Base-by-base conservation (phyloP, 1,139 yeast genomes). In the Starmera stellimalicola region DNA sequence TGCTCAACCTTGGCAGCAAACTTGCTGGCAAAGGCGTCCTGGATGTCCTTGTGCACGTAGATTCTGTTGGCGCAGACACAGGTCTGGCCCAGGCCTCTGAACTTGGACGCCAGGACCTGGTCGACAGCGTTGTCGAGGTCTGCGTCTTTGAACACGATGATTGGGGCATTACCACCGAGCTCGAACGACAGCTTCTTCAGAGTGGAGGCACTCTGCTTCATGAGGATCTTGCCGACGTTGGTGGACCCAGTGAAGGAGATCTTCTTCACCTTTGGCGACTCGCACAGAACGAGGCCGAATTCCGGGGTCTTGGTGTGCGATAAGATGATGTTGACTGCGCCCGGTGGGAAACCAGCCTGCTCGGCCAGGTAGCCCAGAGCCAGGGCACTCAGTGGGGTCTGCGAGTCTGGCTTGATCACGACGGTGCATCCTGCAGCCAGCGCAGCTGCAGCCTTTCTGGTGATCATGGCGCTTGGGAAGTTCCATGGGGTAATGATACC, bases 401-500 rank as follows among this genome's bases (percentile, higher is more conserved):
- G 94, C 5, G 77, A 64, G 26, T 94, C 96, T 3, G 97, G 96
- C 58, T 87, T 88, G 39, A 88, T 67, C 10, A 88, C 88, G 3
- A 84, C 67, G 2, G 97, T 80, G 58, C 96, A 88, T 2, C 97
- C 97, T 8, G 93, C 88, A 14, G 96, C 95, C 16, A 85, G 51
- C 2, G 95, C 95, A 19, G 96, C 95, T 19, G 85, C 95, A 33
- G 82, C 70, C 57, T 88, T 88, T 47, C 97, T 70, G 2, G 95
- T 75, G 41, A 88, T 83, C 97, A 88, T 88, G 6, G 95, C 94
- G 34, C 80, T 67, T 14, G 97, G 97, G 62, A 88, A 88, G 58
- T 88, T 88, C 96, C 96, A 88, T 15, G 97, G 97, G 5, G 95
- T 84, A 47, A 88, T 66, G 39, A 88, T 74, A 19, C 94, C 95